phyloP scores from a whole-genome alignment of 306 rosid species.

The Trichosanthes cucumerina region DNA sequence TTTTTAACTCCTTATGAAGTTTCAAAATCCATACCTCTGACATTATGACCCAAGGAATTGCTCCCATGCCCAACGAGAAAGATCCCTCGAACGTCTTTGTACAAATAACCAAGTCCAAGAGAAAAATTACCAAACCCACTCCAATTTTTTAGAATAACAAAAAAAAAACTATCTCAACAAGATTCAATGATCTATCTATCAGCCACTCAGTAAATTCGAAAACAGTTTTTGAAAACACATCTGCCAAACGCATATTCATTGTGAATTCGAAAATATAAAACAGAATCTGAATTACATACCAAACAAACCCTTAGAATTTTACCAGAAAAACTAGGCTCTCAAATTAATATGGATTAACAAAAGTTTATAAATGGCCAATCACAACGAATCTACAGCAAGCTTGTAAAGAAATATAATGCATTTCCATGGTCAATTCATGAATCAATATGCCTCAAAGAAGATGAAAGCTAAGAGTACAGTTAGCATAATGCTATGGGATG shows the following conservation, averaged over 20 bases:
- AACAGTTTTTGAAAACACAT: too few relatives aligned
- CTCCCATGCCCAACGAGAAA: constrained; percentile 81
- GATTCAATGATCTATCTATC: not conserved
- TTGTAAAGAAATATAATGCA: not conserved
- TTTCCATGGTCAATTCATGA: not conserved
- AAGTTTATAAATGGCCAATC: not conserved
- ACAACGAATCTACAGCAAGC: not conserved
- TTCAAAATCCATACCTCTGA: constrained; percentile 49
- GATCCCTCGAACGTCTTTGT: constrained; percentile 60
- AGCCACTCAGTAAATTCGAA: too few relatives aligned
- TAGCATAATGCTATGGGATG: too few relatives aligned
- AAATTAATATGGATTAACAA: not conserved
- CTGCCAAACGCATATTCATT: too few relatives aligned
- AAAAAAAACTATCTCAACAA: not conserved
- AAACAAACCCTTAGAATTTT: too few relatives aligned
- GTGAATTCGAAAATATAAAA: too few relatives aligned
- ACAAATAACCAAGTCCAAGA: constrained; percentile 1
- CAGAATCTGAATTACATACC: too few relatives aligned
- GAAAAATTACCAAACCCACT: not conserved
- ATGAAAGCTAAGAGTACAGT: too few relatives aligned
- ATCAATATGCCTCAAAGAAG: not conserved
- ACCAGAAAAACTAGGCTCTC: not conserved
- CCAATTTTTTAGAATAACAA: not conserved
- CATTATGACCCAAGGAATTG: constrained; percentile 93
- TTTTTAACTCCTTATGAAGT: too few relatives aligned